These are phyloP conservation scores for Alternaria metachromatica DNA, from an alignment of 2,329 filamentous ascomycete genomes.

Conservation along the genomic window DNA sequence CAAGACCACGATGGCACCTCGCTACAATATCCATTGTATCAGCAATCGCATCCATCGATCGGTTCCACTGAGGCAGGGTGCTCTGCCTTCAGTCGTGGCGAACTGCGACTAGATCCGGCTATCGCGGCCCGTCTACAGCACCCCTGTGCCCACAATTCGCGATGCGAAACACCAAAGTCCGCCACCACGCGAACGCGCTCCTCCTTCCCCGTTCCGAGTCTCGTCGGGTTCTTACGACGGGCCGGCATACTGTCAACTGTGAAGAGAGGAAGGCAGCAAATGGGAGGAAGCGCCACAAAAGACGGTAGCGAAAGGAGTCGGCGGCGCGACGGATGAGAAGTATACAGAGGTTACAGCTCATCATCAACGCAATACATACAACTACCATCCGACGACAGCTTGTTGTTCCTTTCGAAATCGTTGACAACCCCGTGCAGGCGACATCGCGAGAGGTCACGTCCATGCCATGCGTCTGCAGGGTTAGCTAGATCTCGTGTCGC, in stretches of 20 bases:
- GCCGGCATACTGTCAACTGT: background rate
- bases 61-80: background rate
- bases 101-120: background rate
- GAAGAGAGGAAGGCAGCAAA: background rate
- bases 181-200: background rate
- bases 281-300: background rate
- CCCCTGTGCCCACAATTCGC: background rate
- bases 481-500: too few species aligned
- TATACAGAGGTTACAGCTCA: background rate
- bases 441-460: background rate
- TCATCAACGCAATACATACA: background rate
- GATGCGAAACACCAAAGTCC: background rate
- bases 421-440: background rate
- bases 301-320: background rate
- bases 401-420: background rate
- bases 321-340: background rate
- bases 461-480: too few species aligned
- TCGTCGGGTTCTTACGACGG: background rate
- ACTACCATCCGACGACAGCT: background rate
- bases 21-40: accelerated
- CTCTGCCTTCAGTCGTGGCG: background rate
- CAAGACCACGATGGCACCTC: background rate
- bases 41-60: background rate
- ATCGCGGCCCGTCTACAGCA: background rate
- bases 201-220: background rate